These are phyloP conservation scores for Leccinum ponderosum DNA, from an alignment of 1,284 basidiomycete genomes.

Conservation along the genomic window DNA sequence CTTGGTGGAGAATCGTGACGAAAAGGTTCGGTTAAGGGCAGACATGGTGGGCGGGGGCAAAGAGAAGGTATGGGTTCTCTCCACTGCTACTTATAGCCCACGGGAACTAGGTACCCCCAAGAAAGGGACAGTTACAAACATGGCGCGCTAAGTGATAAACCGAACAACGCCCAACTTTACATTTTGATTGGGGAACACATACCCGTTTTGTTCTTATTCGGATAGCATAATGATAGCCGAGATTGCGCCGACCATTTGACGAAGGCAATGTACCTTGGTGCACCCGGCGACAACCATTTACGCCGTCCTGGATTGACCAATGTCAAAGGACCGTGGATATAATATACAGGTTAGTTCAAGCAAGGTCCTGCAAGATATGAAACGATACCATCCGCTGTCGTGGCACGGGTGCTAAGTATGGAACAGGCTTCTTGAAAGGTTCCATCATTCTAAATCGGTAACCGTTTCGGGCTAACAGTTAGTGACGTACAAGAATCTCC, in stretches of 20 bases:
- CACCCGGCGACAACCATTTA: not conserved
- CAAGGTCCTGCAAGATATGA: not conserved
- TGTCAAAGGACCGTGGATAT: not conserved
- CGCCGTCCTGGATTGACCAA: not conserved
- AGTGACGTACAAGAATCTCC: not conserved
- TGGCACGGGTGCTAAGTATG: no score
- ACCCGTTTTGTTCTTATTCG: not conserved
- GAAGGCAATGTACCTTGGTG: not conserved
- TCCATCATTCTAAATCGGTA: not conserved
- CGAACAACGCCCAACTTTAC: conserved; percentile 23
- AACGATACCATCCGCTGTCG: not conserved
- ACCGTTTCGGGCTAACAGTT: not conserved
- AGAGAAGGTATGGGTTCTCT: not conserved
- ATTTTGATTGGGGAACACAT: conserved; percentile 1
- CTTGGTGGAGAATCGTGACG: conserved; percentile 32
- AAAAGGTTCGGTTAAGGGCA: conserved; percentile 28
- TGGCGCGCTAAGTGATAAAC: conserved; percentile 13
- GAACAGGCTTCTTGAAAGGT: not conserved
- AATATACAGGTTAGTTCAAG: not conserved
- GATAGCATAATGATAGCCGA: conserved; percentile 8
- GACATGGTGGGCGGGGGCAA: conserved; percentile 23
- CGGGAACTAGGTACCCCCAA: conserved; percentile 14
- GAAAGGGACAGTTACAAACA: conserved; percentile 14
- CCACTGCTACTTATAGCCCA: conserved; percentile 27
- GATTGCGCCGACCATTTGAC: not conserved